These are phyloP conservation scores for Fusarium redolens DNA, from an alignment of 2,329 filamentous ascomycete species.

Conservation along the genomic window DNA sequence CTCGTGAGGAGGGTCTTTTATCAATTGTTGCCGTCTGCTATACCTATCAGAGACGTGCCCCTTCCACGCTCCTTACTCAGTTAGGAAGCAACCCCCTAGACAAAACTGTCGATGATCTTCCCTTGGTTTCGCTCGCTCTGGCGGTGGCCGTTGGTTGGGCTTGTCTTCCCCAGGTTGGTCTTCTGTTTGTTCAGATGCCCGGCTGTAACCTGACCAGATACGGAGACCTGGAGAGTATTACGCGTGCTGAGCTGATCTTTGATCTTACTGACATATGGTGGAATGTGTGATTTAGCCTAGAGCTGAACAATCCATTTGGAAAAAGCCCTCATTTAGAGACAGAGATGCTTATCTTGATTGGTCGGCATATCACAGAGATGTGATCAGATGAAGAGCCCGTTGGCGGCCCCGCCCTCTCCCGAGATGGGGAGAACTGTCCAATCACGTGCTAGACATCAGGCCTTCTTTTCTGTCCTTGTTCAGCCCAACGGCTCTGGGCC, in stretches of 20 bases:
- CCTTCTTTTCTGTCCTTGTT: conserved; percentile 12
- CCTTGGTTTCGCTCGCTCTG: conserved; percentile 34
- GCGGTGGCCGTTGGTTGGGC: conserved; percentile 19
- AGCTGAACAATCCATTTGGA: conserved; percentile 16
- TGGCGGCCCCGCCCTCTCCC: conserved; percentile 34
- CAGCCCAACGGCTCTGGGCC: conserved; percentile 19
- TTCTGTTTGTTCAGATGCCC: conserved; percentile 21
- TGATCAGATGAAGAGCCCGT: conserved; percentile 39
- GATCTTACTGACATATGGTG: conserved; percentile 13
- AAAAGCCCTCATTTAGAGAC: conserved; percentile 34
- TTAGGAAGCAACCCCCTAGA: conserved; percentile 27
- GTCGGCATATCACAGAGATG: conserved; percentile 20
- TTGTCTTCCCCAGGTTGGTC: conserved; percentile 26
- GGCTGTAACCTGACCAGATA: conserved; percentile 26
- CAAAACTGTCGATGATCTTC: conserved; percentile 33
- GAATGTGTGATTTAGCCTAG: conserved; percentile 15
- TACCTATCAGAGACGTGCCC: conserved; percentile 35
- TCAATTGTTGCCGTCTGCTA: conserved; percentile 40
- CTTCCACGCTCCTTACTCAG: conserved; percentile 19
- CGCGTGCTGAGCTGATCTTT: conserved; percentile 10
- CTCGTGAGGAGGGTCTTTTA: conserved; percentile 30
- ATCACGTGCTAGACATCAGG: conserved; percentile 9
- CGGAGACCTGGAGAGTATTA: conserved; percentile 17
- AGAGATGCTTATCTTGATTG: conserved; percentile 23
- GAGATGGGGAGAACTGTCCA: conserved; percentile 27